These are phyloP conservation scores for Sclerospora graminicola DNA, from an alignment of 352 stramenopile species.

Conservation along the genomic window DNA sequence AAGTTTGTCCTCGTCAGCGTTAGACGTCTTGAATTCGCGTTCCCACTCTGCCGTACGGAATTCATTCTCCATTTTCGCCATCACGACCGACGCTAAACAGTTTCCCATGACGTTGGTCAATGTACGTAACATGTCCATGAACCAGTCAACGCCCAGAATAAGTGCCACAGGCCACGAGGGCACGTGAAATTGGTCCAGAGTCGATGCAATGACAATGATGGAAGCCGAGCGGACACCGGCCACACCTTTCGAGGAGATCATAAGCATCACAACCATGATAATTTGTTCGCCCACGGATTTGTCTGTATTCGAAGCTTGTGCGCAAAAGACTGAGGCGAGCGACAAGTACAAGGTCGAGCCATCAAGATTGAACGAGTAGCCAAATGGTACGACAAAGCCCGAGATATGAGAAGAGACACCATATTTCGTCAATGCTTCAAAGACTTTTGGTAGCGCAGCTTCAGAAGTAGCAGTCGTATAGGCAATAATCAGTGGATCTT, in stretches of 20 bases:
- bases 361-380: constrained; percentile 62
- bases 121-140: constrained; percentile 50
- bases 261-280: constrained; percentile 48
- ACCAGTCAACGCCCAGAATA: constrained; percentile 44
- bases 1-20: constrained; percentile 11
- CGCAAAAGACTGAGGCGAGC: constrained; percentile 38
- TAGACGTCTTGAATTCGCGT: constrained; percentile 1
- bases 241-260: constrained; percentile 49
- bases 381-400: constrained; percentile 46
- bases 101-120: constrained; percentile 50
- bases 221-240: constrained; percentile 36
- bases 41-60: constrained; percentile 46
- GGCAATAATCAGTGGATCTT: constrained; percentile 46
- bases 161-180: constrained; percentile 47
- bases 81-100: constrained; percentile 41
- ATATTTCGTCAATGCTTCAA: constrained; percentile 42
- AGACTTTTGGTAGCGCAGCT: constrained; percentile 45
- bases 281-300: constrained; percentile 50
- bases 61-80: constrained; percentile 54
- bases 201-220: constrained; percentile 38
- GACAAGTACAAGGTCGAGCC: constrained; percentile 44
- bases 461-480: constrained; percentile 50
- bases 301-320: constrained; percentile 31
- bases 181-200: constrained; percentile 42
- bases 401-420: constrained; percentile 40